A percentile compares a stretch with the other conserved stretches of the same genome.
phyloP scores from a whole-genome alignment of 495 filamentous ascomycete species.

The Pseudomonodictys pantanalensis region DNA sequence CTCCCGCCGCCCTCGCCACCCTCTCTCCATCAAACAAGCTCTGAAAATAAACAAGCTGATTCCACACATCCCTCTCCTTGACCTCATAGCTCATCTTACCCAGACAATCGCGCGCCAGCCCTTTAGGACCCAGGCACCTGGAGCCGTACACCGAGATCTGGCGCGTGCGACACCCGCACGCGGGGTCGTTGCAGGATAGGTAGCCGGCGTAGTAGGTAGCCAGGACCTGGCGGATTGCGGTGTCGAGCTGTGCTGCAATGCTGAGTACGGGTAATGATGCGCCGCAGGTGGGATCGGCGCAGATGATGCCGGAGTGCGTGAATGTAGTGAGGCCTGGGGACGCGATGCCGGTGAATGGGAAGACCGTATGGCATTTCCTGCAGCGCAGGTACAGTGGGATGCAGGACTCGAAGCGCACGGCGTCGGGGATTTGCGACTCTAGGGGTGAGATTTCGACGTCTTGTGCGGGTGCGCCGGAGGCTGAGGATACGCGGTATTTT shows the following conservation, averaged over 20 bases:
- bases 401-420: slow-evolving; percentile 76
- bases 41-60: slow-evolving; percentile 86
- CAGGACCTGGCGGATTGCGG: slow-evolving; percentile 71
- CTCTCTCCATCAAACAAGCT: slow-evolving; percentile 87
- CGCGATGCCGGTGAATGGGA: slow-evolving; percentile 71
- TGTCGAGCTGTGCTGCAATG: slow-evolving; percentile 81
- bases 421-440: slow-evolving; percentile 90
- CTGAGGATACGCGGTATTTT: slow-evolving; percentile 70
- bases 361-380: slow-evolving; percentile 68
- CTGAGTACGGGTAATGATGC: slow-evolving; percentile 65
- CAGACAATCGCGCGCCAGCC: slow-evolving; percentile 75
- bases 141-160: slow-evolving; percentile 91
- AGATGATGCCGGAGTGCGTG: slow-evolving; percentile 70
- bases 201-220: slow-evolving; percentile 87
- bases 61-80: slow-evolving; percentile 85
- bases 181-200: slow-evolving; percentile 83
- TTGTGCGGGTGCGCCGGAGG: slow-evolving; percentile 36
- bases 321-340: slow-evolving; percentile 39
- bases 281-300: slow-evolving; percentile 59
- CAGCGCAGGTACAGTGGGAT: slow-evolving; percentile 74
- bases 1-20: slow-evolving; percentile 49
- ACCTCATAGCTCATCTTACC: slow-evolving; percentile 88
- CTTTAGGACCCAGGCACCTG: slow-evolving; percentile 81
- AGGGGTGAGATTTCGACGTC: slow-evolving; percentile 70
- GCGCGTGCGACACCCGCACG: slow-evolving; percentile 81